Evolutionary conservation across 2,329 filamentous ascomycete species (phyloP), one percentile per base, ranked within the genome.

Genomic region (Phialophora tarda): DNA sequence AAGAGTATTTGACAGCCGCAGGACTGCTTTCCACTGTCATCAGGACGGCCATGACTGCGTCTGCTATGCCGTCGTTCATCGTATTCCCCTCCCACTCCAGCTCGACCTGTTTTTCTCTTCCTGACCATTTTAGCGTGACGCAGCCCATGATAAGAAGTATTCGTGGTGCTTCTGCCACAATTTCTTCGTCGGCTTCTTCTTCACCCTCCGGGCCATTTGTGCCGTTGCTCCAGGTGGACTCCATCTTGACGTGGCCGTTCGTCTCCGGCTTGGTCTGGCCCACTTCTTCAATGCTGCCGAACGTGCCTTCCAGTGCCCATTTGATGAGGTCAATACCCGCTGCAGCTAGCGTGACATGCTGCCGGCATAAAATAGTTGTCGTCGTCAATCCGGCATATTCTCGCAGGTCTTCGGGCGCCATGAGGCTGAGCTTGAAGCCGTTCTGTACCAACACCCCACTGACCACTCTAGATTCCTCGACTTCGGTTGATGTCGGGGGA

Each of bases 21-120:
- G 94, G 95, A 62, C 91, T 96, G 78, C 90, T 96, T 79, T 99
- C 95, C 24, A 97, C 91, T 0, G 91, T 93, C 73, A 97, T 88
- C 11, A 99, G 84, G 2, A 97, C 92, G 0, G 93, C 93, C 84
- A 98, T 92, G 62, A 98, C 91, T 17, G 95, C 93, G 78, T 99
- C 95, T n/a, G 95, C 95, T 74, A 99, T 96, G 67, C 93, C 92
- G 75, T 99, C 95, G 77, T 98, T 99, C 75, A 97, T 89, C 82
- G 97, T 91, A 77, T 98, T 99, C 65, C 93, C 95, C 77, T 98
- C 94, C 95, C 95, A 99, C 79, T 97, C 93, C 2, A 98, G 83
- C 77, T 96, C 93, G 5, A 97, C 86, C 75, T 95, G 89, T 63
- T 93, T 91, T 71, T 88, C 89, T 12, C 79, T 77, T 68, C 83